phyloP scores from a whole-genome alignment of 768 basidiomycete species.

The Chalciporus piperatus region DNA sequence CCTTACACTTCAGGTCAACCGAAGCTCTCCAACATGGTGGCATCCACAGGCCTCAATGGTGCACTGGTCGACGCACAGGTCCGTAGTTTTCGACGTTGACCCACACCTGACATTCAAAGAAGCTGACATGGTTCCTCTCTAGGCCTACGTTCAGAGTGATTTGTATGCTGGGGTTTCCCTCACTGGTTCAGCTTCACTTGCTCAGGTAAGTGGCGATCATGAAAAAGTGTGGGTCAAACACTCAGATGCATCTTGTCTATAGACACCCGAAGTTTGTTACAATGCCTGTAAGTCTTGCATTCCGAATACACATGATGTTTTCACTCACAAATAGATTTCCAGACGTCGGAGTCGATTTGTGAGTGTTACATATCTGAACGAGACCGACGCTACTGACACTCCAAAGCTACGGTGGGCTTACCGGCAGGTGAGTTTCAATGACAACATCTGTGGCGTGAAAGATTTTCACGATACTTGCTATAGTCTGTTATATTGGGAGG shows the following conservation, averaged over 20 bases:
- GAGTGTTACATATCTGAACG: not conserved
- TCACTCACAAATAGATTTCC: not conserved
- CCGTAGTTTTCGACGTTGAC: not conserved
- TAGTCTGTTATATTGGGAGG: not conserved
- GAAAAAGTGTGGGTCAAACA: too few relatives aligned
- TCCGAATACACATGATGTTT: not conserved
- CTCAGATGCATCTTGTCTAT: too few relatives aligned
- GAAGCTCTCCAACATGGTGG: constrained; percentile 23
- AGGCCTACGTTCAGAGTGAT: not conserved
- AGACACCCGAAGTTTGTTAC: not conserved
- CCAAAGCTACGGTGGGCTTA: not conserved
- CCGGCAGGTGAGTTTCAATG: not conserved
- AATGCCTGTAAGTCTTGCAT: not conserved
- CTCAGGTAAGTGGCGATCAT: not conserved
- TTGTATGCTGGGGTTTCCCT: not conserved
- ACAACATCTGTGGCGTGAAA: not conserved
- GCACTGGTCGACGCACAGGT: constrained; percentile 25
- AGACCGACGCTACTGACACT: not conserved
- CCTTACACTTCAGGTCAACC: constrained; percentile 25
- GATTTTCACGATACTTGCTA: not conserved
- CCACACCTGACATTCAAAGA: not conserved
- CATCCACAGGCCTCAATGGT: constrained; percentile 22
- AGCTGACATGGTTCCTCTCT: not conserved
- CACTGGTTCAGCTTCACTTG: not conserved
- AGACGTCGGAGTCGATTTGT: not conserved